These are phyloP conservation scores for Bipolaris oryzae DNA, from an alignment of 2,329 filamentous ascomycete genomes.

Conservation along the genomic window DNA sequence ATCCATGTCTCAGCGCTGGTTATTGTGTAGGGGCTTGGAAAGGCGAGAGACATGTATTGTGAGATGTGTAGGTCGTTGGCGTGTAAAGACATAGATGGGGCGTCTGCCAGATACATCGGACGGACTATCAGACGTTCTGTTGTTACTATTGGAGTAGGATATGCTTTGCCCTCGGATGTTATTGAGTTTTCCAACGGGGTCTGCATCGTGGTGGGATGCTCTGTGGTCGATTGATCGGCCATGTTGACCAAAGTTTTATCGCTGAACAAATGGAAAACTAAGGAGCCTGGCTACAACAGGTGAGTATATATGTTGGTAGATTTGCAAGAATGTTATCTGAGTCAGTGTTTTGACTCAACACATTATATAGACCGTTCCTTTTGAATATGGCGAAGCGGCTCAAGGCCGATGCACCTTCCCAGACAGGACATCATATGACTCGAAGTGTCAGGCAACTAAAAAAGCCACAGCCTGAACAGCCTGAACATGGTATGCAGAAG, in stretches of 20 bases:
- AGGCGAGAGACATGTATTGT: slow-evolving; percentile 47
- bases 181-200: slow-evolving; percentile 8
- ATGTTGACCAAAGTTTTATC: slow-evolving; percentile 12
- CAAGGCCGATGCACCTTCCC: slow-evolving; percentile 14
- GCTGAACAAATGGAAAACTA: background rate
- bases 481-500: background rate
- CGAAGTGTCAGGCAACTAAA: slow-evolving; percentile 2
- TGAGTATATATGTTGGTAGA: background rate
- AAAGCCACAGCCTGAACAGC: background rate
- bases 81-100: slow-evolving; percentile 26
- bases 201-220: slow-evolving; percentile 21
- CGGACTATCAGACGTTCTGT: slow-evolving; percentile 39
- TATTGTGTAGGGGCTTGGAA: slow-evolving; percentile 50
- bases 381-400: background rate
- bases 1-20: slow-evolving; percentile 46
- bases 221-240: slow-evolving; percentile 23
- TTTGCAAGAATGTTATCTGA: background rate
- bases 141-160: slow-evolving; percentile 38
- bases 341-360: slow-evolving; percentile 5
- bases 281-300: background rate
- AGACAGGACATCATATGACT: slow-evolving; percentile 8
- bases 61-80: slow-evolving; percentile 43
- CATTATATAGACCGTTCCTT: background rate
- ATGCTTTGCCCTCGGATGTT: slow-evolving; percentile 10
- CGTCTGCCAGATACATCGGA: slow-evolving; percentile 43